Evolutionary conservation across 306 rosid genomes (phyloP), one percentile per base, ranked within the genome.

Genomic region (Cicer judaicum): DNA sequence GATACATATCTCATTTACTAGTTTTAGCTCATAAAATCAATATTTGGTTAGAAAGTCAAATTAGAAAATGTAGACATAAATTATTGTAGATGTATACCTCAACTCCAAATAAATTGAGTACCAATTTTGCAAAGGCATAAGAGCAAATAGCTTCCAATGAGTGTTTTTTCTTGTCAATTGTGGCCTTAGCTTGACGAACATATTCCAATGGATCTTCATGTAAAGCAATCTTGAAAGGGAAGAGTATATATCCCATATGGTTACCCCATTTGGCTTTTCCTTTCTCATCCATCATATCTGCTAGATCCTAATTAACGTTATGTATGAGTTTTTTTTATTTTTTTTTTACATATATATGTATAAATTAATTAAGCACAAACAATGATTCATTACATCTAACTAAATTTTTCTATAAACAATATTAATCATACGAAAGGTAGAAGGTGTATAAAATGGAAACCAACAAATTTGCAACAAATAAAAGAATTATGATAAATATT

Each of bases 201-300:
- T 89, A 81, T 43, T 83, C 79, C 77, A 89, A 74, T 38, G 90
- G 97, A 53, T 88, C 75, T 1, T 86, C 83, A 42, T 77, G 80
- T 39, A 85, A 57, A 38, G 76, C 81, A 50, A 86, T 80, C 50
- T 47, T 21, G 61, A 89, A 77, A 5, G 92, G 91, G 10, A 85
- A 75, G 11, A 88, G 50, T 10, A 83, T 7, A 47, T 80, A 83
- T 16, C 92, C 97, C 16, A 89, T 36, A 56, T 36, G 12, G 70
- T 91, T 91, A 19, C 91, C 97, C 92, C 92, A 91, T 76, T 57
- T 83, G 11, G 66, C 70, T 81, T 84, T 87, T 16, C 92, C 85
- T 19, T 82, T 84, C 79, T 87, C 82, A 3, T 79, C 85, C 90
- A 89, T 84, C 92, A 85, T 81, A 78, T 89, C 88, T 14, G 92